Conservation (phyloP, 331 rosid species). For the Dryas integrifolia region DNA sequence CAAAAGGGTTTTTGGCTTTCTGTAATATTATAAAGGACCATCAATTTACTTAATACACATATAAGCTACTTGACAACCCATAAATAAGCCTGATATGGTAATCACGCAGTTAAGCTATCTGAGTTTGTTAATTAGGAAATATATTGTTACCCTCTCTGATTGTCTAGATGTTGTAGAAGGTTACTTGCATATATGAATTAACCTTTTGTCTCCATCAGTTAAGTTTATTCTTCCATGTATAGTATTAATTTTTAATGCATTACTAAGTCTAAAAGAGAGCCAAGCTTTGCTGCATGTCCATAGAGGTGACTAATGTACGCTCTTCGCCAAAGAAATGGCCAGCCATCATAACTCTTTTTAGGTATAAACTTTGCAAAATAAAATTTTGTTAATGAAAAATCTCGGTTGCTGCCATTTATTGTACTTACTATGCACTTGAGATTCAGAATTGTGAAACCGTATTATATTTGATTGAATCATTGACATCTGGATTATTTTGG, state of each 20-base stretch:
- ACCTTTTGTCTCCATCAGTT: not conserved
- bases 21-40: not conserved
- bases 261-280: not conserved
- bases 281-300: not conserved
- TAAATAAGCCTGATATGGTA: not conserved
- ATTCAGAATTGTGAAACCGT: constrained; percentile 1
- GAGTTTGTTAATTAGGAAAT: not conserved
- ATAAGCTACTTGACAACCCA: not conserved
- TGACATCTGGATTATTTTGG: constrained; percentile 26
- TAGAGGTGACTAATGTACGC: not conserved
- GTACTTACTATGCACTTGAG: not conserved
- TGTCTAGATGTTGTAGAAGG: not conserved
- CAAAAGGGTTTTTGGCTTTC: not conserved
- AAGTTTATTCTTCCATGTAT: not conserved
- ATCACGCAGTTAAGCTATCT: not conserved
- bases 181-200: not conserved
- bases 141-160: not conserved
- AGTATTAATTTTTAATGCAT: not conserved
- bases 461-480: constrained; percentile 4
- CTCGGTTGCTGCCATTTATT: not conserved
- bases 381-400: not conserved
- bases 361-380: not conserved
- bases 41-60: not conserved
- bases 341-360: not conserved
- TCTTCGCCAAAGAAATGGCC: not conserved